A percentile compares a stretch with the other conserved stretches of the same genome.
Conservation (phyloP, 2,329 filamentous ascomycete genomes). For the Furcasterigmium furcatum region DNA sequence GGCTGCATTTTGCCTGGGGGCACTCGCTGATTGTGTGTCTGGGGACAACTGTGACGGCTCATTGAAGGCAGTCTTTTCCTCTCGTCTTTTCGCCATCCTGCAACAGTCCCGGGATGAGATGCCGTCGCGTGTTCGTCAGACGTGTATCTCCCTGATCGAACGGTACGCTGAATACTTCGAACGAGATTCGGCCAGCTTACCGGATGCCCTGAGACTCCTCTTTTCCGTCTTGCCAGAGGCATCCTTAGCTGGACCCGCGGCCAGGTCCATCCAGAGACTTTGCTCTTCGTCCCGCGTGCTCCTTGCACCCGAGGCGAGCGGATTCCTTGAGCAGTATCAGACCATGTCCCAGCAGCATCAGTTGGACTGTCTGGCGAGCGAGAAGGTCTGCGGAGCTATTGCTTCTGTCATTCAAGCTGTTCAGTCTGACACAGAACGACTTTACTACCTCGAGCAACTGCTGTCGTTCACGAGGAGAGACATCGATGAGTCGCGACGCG, state of each 20-base stretch:
- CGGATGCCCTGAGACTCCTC: conserved; percentile 69
- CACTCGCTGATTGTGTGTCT: conserved; percentile 62
- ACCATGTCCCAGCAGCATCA: conserved; percentile 56
- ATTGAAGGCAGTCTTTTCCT: conserved; percentile 59
- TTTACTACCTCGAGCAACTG: conserved; percentile 50
- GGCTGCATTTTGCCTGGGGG: conserved; percentile 60
- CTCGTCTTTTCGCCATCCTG: conserved; percentile 54
- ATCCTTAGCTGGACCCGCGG: conserved; percentile 62
- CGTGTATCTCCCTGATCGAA: conserved; percentile 67
- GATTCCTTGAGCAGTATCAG: conserved; percentile 70
- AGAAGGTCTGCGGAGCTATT: conserved; percentile 71
- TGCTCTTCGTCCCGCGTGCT: conserved; percentile 72
- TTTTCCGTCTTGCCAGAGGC: conserved; percentile 66
- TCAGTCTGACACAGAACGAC: conserved; percentile 19
- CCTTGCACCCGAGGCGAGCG: conserved; percentile 62
- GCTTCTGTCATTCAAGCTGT: conserved; percentile 74
- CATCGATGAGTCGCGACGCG: conserved; percentile 25
- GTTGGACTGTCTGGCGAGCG: conserved; percentile 67
- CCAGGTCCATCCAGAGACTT: conserved; percentile 69
- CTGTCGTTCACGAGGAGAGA: conserved; percentile 62
- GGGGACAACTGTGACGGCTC: conserved; percentile 57
- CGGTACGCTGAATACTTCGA: conserved; percentile 76
- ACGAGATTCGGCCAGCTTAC: conserved; percentile 62
- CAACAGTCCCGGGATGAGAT: conserved; percentile 46
- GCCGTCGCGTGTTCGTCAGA: conserved; percentile 62